Percentiles rank a stretch among this genome's conserved stretches.
These are phyloP conservation scores for Lodderomyces oxycetoniae DNA, from an alignment of 1,139 yeast species.

Conservation along the genomic window DNA sequence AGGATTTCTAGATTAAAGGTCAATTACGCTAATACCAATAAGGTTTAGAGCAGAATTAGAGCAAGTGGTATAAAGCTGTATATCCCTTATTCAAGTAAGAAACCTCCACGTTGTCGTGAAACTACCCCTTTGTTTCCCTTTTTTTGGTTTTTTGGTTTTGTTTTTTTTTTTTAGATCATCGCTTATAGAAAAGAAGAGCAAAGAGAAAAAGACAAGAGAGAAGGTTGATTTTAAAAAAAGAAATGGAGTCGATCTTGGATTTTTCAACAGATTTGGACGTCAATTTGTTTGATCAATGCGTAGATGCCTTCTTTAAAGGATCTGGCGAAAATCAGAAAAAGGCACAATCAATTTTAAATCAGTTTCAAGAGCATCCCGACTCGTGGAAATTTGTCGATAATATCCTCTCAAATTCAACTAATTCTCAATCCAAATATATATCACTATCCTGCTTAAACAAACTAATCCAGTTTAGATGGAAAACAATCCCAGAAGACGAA, in stretches of 20 bases:
- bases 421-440: conserved; percentile 86
- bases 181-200: too few relatives aligned
- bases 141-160: too few relatives aligned
- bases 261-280: conserved; percentile 82
- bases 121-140: too few relatives aligned
- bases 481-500: conserved; percentile 81
- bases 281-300: conserved; percentile 73
- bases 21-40: too few relatives aligned
- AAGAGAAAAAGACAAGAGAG: too few relatives aligned
- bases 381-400: conserved; percentile 95
- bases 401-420: conserved; percentile 71
- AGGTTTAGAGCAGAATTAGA: too few relatives aligned
- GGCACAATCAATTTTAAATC: conserved; percentile 80
- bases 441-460: conserved; percentile 88
- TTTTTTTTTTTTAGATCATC: too few relatives aligned
- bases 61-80: too few relatives aligned
- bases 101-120: too few relatives aligned
- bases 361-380: conserved; percentile 91
- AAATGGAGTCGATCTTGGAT: conserved; percentile 85
- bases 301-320: conserved; percentile 81
- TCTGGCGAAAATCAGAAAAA: conserved; percentile 74
- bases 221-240: not conserved
- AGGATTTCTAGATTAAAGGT: too few relatives aligned
- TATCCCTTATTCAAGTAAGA: too few relatives aligned
- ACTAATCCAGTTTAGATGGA: conserved; percentile 90